Conservation (phyloP, 306 rosid genomes). For the Cicer arietinum region DNA sequence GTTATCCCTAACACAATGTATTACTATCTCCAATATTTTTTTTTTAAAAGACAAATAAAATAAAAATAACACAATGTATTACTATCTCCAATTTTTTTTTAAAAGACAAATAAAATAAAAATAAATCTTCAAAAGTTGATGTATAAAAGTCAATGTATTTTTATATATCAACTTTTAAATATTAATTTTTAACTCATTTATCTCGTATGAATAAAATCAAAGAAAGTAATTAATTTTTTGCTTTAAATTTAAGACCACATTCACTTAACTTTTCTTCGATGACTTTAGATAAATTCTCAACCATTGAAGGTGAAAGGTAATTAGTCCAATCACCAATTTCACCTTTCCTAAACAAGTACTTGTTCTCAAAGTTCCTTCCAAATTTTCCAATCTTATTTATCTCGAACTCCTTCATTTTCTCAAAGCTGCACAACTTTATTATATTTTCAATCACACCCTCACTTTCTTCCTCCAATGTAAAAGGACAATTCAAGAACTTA, state of each 20-base stretch:
- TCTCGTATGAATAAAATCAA: no score
- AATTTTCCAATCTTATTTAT: constrained; percentile 52
- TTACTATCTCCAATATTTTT: no score
- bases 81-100: no score
- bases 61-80: no score
- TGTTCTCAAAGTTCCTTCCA: constrained; percentile 45
- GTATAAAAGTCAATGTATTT: no score
- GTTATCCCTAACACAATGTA: no score
- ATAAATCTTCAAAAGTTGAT: no score
- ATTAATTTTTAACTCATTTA: no score
- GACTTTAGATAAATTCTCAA: constrained; percentile 10
- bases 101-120: no score
- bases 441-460: constrained; percentile 51
- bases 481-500: constrained; percentile 45
- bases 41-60: no score
- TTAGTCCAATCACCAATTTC: constrained; percentile 62
- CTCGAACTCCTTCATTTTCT: constrained; percentile 57
- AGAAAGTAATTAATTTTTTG: neutral
- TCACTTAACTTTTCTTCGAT: constrained; percentile 38
- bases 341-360: constrained; percentile 55
- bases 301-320: constrained; percentile 47
- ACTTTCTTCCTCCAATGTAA: constrained; percentile 51
- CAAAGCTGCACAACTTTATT: constrained; percentile 51
- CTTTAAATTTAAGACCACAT: constrained; percentile 30
- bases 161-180: no score